These are phyloP conservation scores for Bretschneidera sinensis DNA, from an alignment of 345 rosid genomes.

Conservation along the genomic window DNA sequence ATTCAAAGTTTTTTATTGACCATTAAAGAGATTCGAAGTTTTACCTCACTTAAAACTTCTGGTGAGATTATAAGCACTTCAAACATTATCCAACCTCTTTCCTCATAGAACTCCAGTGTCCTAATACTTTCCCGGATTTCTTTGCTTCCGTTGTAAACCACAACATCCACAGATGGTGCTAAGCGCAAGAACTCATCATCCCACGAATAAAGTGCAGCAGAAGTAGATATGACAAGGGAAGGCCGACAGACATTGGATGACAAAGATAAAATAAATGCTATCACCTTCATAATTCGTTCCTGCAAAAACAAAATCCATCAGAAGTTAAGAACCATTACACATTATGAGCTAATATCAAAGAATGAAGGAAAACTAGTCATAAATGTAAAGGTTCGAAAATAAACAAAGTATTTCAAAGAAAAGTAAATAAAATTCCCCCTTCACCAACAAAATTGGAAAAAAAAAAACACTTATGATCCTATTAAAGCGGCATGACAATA, in stretches of 20 bases:
- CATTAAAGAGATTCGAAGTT: neutral
- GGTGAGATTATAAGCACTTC: slow-evolving; percentile 44
- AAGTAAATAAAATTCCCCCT: no score
- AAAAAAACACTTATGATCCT: no score
- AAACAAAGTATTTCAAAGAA: no score
- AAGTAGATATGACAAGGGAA: slow-evolving; percentile 41
- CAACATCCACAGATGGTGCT: slow-evolving; percentile 36
- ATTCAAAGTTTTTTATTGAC: no score
- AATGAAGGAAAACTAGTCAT: no score
- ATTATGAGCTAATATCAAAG: neutral
- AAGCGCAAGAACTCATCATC: slow-evolving; percentile 37
- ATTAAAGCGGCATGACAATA: no score
- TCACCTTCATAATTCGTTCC: slow-evolving; percentile 40
- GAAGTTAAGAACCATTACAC: slow-evolving; percentile 2
- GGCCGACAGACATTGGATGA: slow-evolving; percentile 28
- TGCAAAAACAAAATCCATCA: slow-evolving; percentile 22
- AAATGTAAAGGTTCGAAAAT: no score
- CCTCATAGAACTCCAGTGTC: slow-evolving; percentile 38
- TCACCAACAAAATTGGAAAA: no score
- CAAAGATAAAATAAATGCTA: slow-evolving; percentile 33
- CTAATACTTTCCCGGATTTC: slow-evolving; percentile 33
- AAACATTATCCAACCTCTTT: slow-evolving; percentile 38
- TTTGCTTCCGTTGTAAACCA: slow-evolving; percentile 40
- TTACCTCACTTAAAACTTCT: slow-evolving; percentile 46
- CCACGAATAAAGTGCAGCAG: slow-evolving; percentile 37